These are phyloP conservation scores for Malus hybrid DNA, from an alignment of 331 rosid species.

Conservation along the genomic window DNA sequence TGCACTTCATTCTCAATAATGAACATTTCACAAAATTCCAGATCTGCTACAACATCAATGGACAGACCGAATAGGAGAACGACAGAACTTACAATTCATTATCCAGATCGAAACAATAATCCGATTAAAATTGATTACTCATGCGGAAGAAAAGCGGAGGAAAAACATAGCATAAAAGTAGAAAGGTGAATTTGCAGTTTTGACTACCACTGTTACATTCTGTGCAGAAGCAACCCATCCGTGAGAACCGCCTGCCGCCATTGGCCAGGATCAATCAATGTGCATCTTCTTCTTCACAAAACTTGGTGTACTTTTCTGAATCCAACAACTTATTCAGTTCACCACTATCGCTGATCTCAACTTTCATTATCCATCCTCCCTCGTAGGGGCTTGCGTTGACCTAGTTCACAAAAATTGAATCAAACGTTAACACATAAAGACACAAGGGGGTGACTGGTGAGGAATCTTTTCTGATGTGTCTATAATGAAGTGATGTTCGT, in stretches of 20 bases:
- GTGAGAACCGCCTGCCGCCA: neutral
- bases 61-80: neutral
- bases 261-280: constrained; percentile 33
- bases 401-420: constrained; percentile 16
- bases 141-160: neutral
- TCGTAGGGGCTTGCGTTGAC: constrained; percentile 77
- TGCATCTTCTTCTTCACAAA: constrained; percentile 95
- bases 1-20: neutral
- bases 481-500: neutral
- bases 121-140: neutral
- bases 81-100: neutral
- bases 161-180: neutral
- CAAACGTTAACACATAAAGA: neutral
- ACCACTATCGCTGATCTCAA: constrained; percentile 42
- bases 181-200: neutral
- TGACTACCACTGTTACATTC: neutral
- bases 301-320: constrained; percentile 75
- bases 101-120: neutral
- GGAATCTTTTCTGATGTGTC: neutral
- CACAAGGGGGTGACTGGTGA: neutral
- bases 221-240: neutral
- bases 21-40: neutral
- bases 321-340: constrained; percentile 79
- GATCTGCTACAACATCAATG: neutral
- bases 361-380: constrained; percentile 88